Evolutionary conservation across 129 eudicot genomes (phyloP).

Genomic region (sunflower (Helianthus annuus)): DNA sequence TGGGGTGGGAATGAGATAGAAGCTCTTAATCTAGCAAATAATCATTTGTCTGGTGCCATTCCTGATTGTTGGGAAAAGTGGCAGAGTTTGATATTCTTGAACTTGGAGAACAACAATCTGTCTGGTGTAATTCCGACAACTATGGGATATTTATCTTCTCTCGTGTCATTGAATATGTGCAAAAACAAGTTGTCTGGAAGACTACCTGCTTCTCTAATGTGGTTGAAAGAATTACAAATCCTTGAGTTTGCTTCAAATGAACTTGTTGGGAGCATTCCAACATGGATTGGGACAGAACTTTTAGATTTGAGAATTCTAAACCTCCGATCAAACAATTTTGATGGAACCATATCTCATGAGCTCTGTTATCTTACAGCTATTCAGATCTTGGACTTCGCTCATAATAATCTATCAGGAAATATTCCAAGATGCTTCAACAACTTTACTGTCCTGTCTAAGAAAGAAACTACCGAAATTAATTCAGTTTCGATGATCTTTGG

Average conservation of each 20-base stretch:
- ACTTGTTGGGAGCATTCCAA: conserved; percentile 18
- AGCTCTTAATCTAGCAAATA: conserved; percentile 28
- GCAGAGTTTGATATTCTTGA: neutral
- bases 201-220: conserved; percentile 7
- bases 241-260: conserved; percentile 18
- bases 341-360: conserved; percentile 2
- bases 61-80: neutral
- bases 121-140: conserved; percentile 14
- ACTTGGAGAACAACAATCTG: conserved; percentile 12
- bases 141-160: neutral
- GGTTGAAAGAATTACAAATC: neutral
- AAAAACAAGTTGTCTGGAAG: conserved; percentile 15
- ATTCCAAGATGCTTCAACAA: conserved; percentile 28
- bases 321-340: conserved; percentile 17
- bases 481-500: too few species aligned
- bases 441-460: neutral
- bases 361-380: conserved; percentile 1
- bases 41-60: too few species aligned
- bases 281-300: conserved; percentile 24
- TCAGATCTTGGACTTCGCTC: conserved; percentile 2
- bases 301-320: conserved; percentile 1
- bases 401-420: conserved; percentile 9
- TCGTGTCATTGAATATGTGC: neutral
- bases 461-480: neutral
- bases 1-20: neutral